These are phyloP conservation scores for Ambrosiella cleistominuta DNA, from an alignment of 2,329 filamentous ascomycete species.

Conservation along the genomic window DNA sequence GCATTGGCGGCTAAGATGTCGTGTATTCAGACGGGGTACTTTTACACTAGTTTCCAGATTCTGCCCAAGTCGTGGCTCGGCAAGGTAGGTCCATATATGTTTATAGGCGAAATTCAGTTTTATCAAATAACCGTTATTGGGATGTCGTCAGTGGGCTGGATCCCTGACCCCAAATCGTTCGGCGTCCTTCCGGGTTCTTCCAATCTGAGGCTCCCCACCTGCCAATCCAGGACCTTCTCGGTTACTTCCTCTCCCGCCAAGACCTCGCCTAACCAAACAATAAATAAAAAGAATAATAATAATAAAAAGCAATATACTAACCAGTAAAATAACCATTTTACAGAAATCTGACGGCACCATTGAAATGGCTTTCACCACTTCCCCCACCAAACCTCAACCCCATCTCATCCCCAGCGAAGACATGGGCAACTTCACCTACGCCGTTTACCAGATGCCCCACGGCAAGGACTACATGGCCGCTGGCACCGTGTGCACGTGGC, in stretches of 20 bases:
- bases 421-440: slow-evolving; percentile 30
- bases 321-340: background rate
- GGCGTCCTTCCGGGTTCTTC: too few species aligned
- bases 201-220: too few species aligned
- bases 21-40: slow-evolving; percentile 32
- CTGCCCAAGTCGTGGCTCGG: slow-evolving; percentile 28
- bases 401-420: slow-evolving; percentile 31
- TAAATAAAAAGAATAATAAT: too few species aligned
- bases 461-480: slow-evolving; percentile 32
- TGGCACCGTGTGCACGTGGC: slow-evolving; percentile 28
- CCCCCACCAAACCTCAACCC: slow-evolving; percentile 22
- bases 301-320: background rate
- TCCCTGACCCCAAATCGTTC: too few species aligned
- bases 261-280: too few species aligned
- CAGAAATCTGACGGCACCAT: slow-evolving; percentile 22
- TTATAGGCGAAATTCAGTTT: too few species aligned
- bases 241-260: too few species aligned
- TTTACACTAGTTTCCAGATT: slow-evolving; percentile 30
- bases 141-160: too few species aligned
- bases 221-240: too few species aligned
- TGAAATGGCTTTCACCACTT: slow-evolving; percentile 30
- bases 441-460: slow-evolving; percentile 30
- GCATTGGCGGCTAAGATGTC: slow-evolving; percentile 31
- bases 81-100: slow-evolving; percentile 21
- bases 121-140: too few species aligned